Evolutionary conservation across 2,329 filamentous ascomycete genomes (phyloP).

Genomic region (Thelonectria olida): DNA sequence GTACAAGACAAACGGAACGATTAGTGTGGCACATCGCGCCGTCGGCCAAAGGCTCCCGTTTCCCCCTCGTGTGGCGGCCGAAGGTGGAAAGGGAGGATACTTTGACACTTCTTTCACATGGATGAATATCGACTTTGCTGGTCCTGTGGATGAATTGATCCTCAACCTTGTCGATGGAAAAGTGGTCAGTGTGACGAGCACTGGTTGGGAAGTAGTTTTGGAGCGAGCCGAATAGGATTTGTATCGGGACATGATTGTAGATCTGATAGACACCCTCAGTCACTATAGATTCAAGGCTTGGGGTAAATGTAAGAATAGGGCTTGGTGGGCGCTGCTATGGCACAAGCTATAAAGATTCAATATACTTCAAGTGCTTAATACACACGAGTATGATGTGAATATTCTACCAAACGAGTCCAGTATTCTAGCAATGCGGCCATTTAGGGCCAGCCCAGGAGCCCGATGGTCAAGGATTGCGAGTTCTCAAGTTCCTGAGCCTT

Average conservation of each 20-base stretch:
- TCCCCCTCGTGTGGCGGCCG: constrained; percentile 4
- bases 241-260: no score
- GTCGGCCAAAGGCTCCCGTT: neutral
- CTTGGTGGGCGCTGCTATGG: no score
- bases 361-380: no score
- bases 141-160: constrained; percentile 17
- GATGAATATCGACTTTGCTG: constrained; percentile 12
- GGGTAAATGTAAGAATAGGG: no score
- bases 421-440: no score
- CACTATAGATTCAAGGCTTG: no score
- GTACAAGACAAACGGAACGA: constrained; percentile 20
- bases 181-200: constrained; percentile 15
- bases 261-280: no score
- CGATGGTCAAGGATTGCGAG: neutral
- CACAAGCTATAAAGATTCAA: no score
- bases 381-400: no score
- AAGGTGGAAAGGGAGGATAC: constrained; percentile 23
- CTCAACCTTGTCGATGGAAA: constrained; percentile 22
- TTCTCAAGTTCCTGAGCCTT: neutral
- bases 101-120: constrained; percentile 23
- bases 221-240: constrained; percentile 5
- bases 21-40: constrained; percentile 11
- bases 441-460: neutral
- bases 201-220: neutral
- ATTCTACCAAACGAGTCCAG: no score